Evolutionary conservation across 441 rosid genomes (phyloP), one percentile per base, ranked within the genome.

Genomic region (Erodium trifolium): DNA sequence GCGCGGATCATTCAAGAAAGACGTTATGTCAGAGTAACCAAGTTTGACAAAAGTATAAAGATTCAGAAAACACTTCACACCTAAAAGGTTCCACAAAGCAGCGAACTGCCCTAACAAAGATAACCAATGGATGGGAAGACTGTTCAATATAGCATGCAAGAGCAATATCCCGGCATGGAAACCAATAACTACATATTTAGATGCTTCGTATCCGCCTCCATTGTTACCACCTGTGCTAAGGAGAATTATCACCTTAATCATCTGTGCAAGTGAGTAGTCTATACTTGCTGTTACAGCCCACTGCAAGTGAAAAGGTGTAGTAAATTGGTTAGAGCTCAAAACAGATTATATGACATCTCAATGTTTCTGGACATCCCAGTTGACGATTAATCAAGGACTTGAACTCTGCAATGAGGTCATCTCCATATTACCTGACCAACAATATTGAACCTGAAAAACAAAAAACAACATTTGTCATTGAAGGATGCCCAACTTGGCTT

Each of bases 261-360:
- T 73, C 80, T 88, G 92, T 17, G 99, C 97, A 14, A 93, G 88
- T 0, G 99, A 91, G 79, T 78, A 93, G 76, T 93, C 99, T 43
- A 93, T 37, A 75, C 99, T 93, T 45, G 99, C 77, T 53, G 99
- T 93, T 51, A 91, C 93, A 39, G 97, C 99, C 96, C 95, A 93
- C 99, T 93, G 87, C 89, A 86, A 72, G 76, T 66, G 41, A 75
- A 31, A 18, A 70, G 13, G 13, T 8, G 11, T 27, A 53, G 7
- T 18, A 0, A 18, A 49, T 2, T 39, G 19, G 72, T 82, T 70
- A 78, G 75, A 74, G 63, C 57, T 37, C 14, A 49, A 62, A 31
- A 35, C 14, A 45, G 51, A 39, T 71, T 66, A 39, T 65, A 68
- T 67, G 37, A 63, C 72, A 74, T 49, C 59, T 13, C 35, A 67